A percentile compares a stretch with the other conserved stretches of the same genome.
Evolutionary conservation across 148 eudicot species (phyloP).

Genomic region (Fallopia convolvulus): DNA sequence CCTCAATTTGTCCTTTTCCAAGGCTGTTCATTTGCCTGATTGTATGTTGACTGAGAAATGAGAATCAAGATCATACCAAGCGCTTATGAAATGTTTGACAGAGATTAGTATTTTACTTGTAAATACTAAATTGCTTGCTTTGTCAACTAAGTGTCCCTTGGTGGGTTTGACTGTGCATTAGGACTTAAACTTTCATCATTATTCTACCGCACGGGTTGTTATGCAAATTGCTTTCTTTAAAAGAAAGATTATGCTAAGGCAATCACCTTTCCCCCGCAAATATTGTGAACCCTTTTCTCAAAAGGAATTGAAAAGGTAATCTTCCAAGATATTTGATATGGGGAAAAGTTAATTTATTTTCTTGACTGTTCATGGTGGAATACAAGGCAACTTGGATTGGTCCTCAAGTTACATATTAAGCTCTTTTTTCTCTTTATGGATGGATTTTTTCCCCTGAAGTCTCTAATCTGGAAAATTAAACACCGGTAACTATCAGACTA

Average conservation of each 20-base stretch:
- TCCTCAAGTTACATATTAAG: constrained; percentile 1
- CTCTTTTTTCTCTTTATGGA: neutral
- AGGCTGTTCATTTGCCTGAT: neutral
- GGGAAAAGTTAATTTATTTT: neutral
- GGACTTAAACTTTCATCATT: neutral
- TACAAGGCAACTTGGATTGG: neutral
- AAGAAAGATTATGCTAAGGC: neutral
- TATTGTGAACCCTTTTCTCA: neutral
- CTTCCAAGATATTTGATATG: neutral
- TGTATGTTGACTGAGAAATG: neutral
- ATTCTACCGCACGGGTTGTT: neutral
- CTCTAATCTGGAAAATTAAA: neutral
- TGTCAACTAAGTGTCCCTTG: neutral
- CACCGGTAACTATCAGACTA: neutral
- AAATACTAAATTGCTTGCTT: neutral
- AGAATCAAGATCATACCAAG: neutral
- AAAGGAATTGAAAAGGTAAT: neutral
- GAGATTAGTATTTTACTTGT: neutral
- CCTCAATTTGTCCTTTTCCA: neutral
- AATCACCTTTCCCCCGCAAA: neutral
- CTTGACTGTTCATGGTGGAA: neutral
- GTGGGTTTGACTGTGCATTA: constrained; percentile 1
- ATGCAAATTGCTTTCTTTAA: neutral
- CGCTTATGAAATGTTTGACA: neutral
- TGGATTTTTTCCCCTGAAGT: neutral